Evolutionary conservation across 2,329 filamentous ascomycete genomes (phyloP).

Genomic region (Trichoderma hamatum): DNA sequence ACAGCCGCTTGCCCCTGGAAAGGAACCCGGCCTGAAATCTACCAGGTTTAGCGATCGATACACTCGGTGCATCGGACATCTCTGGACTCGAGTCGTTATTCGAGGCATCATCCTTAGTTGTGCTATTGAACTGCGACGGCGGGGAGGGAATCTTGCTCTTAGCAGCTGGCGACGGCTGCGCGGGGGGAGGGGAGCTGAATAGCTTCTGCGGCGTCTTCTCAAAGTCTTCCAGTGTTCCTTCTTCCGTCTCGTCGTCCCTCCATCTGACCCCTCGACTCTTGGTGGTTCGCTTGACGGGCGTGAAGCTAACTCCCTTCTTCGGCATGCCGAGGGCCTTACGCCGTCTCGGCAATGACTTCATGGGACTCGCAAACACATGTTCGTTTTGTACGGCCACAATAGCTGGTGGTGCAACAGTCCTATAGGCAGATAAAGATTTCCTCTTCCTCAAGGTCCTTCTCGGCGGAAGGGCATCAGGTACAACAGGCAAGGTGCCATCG

Average conservation of each 20-base stretch:
- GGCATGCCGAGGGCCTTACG: slow-evolving; percentile 64
- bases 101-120: slow-evolving; percentile 25
- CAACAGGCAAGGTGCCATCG: slow-evolving; percentile 66
- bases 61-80: slow-evolving; percentile 44
- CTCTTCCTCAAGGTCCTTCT: slow-evolving; percentile 78
- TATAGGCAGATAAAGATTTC: slow-evolving; percentile 51
- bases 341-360: slow-evolving; percentile 78
- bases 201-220: slow-evolving; percentile 83
- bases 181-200: slow-evolving; percentile 58
- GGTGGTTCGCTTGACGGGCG: slow-evolving; percentile 71
- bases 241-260: slow-evolving; percentile 85
- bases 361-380: slow-evolving; percentile 51
- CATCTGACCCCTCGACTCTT: slow-evolving; percentile 83
- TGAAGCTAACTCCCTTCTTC: slow-evolving; percentile 77
- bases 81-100: slow-evolving; percentile 60
- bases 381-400: slow-evolving; percentile 43
- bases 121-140: slow-evolving; percentile 5
- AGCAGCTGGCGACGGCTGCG: slow-evolving; percentile 38
- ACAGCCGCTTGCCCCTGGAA: slow-evolving; percentile 54
- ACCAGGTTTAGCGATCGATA: slow-evolving; percentile 58
- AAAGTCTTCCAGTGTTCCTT: slow-evolving; percentile 85
- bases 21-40: slow-evolving; percentile 90
- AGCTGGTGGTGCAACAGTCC: slow-evolving; percentile 50
- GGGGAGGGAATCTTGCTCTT: slow-evolving; percentile 41
- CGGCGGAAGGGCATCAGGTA: slow-evolving; percentile 70